Evolutionary conservation across 169 alveolate genomes (phyloP).

Genomic region (Plasmodium gallinaceum): DNA sequence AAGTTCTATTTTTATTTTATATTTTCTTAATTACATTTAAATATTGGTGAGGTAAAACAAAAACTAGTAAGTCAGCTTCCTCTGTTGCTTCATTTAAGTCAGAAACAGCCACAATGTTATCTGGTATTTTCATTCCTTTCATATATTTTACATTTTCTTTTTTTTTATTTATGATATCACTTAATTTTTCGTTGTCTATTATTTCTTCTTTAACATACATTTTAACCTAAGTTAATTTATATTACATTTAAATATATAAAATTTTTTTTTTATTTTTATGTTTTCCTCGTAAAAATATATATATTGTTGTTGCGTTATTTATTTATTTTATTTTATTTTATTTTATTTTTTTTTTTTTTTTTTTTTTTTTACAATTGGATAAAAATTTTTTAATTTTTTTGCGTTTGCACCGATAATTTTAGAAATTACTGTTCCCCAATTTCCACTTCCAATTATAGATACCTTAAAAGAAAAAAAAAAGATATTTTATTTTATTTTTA

Average conservation of each 20-base stretch:
- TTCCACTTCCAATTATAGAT: conserved; percentile 90
- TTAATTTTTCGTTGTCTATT: conserved; percentile 88
- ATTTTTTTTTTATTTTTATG: not conserved
- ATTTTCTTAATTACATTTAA: conserved; percentile 77
- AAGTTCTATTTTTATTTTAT: not conserved
- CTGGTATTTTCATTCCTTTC: conserved; percentile 91
- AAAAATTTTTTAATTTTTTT: conserved; percentile 76
- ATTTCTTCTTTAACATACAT: conserved; percentile 92
- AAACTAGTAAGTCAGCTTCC: conserved; percentile 89
- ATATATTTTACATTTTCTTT: conserved; percentile 92
- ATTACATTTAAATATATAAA: not conserved
- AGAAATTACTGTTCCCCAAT: conserved; percentile 92
- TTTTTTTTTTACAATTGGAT: conserved; percentile 78
- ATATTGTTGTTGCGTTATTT: not conserved
- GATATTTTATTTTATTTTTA: too few species aligned
- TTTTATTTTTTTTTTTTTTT: conserved; percentile 1
- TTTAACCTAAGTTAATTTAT: conserved; percentile 81
- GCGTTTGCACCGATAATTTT: conserved; percentile 86
- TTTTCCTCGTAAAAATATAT: too few species aligned
- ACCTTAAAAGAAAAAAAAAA: conserved; percentile 77
- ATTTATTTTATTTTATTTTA: not conserved
- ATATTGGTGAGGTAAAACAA: conserved; percentile 94
- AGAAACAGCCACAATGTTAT: conserved; percentile 89
- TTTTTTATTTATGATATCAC: conserved; percentile 89
- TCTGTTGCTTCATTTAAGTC: conserved; percentile 88